These are phyloP conservation scores for Inga oerstediana DNA, from an alignment of 306 rosid species.

Conservation along the genomic window DNA sequence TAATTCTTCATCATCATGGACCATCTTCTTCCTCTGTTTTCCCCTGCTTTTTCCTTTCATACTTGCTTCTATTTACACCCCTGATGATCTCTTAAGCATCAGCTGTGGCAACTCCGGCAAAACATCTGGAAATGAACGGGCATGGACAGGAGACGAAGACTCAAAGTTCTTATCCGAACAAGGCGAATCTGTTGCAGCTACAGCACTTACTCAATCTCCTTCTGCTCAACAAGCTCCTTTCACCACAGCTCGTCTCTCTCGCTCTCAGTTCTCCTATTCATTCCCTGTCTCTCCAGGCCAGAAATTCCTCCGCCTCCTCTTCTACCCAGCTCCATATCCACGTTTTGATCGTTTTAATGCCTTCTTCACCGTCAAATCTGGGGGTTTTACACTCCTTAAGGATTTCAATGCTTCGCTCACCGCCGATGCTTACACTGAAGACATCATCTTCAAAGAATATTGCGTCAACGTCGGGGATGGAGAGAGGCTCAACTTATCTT, in stretches of 20 bases:
- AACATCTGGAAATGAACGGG: neutral
- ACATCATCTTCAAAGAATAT: slow-evolving; percentile 33
- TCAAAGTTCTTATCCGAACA: neutral
- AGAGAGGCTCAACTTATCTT: neutral
- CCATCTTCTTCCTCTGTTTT: neutral
- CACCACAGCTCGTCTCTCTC: slow-evolving; percentile 32
- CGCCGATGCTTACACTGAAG: slow-evolving; percentile 3
- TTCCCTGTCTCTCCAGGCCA: slow-evolving; percentile 28
- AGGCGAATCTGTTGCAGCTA: neutral
- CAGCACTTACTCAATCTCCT: slow-evolving; percentile 16
- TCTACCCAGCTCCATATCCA: slow-evolving; percentile 19
- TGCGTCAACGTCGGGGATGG: slow-evolving; percentile 14
- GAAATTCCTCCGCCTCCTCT: slow-evolving; percentile 34
- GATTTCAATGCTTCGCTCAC: slow-evolving; percentile 34
- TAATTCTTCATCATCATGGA: neutral
- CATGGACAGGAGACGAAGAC: slow-evolving; percentile 9
- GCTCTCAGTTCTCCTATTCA: slow-evolving; percentile 42
- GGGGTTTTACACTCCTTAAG: slow-evolving; percentile 32
- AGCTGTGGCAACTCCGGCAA: neutral
- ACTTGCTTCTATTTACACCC: neutral
- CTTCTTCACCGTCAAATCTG: slow-evolving; percentile 35
- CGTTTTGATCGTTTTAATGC: slow-evolving; percentile 8
- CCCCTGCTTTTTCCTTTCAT: no score
- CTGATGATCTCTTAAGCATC: neutral
- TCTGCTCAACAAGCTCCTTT: slow-evolving; percentile 31